Evolutionary conservation across 108 stramenopile species (phyloP).

Genomic region (Nannochloropsis oceanica): DNA sequence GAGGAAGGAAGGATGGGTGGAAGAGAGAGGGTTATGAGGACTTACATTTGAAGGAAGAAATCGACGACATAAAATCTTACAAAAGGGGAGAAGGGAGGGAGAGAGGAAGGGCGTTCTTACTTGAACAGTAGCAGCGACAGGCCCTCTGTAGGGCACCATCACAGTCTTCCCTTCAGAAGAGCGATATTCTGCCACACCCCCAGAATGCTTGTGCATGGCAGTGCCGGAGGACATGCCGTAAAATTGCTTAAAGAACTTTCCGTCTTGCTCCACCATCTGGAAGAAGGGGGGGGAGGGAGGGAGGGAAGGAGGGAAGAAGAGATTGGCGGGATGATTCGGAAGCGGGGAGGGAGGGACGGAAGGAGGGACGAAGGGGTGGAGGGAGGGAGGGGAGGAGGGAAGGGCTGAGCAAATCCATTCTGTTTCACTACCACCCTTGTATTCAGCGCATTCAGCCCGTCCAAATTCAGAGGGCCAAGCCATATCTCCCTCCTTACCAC

Average conservation of each 20-base stretch:
- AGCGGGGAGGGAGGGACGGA: no score
- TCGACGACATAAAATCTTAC: not conserved
- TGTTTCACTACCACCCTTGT: no score
- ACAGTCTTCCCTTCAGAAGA: constrained; percentile 44
- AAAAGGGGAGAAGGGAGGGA: not conserved
- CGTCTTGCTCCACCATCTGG: not conserved
- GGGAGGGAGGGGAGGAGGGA: no score
- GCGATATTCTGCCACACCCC: constrained; percentile 44
- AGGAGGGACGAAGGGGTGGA: no score
- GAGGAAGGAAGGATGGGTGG: not conserved
- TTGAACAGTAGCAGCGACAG: constrained; percentile 31
- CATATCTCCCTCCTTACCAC: no score
- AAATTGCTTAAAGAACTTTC: constrained; percentile 9
- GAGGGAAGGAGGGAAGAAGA: no score
- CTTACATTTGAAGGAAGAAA: not conserved
- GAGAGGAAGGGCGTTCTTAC: not conserved
- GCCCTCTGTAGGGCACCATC: constrained; percentile 31
- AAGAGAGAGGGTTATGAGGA: not conserved
- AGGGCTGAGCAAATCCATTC: no score
- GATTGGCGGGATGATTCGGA: no score
- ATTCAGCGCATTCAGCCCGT: no score
- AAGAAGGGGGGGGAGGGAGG: not conserved
- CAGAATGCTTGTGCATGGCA: constrained; percentile 44
- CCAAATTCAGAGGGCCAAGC: no score
- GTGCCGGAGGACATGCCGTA: constrained; percentile 43